Evolutionary conservation across 495 filamentous ascomycete genomes (phyloP).

Genomic region (Wilcoxina mikolae): DNA sequence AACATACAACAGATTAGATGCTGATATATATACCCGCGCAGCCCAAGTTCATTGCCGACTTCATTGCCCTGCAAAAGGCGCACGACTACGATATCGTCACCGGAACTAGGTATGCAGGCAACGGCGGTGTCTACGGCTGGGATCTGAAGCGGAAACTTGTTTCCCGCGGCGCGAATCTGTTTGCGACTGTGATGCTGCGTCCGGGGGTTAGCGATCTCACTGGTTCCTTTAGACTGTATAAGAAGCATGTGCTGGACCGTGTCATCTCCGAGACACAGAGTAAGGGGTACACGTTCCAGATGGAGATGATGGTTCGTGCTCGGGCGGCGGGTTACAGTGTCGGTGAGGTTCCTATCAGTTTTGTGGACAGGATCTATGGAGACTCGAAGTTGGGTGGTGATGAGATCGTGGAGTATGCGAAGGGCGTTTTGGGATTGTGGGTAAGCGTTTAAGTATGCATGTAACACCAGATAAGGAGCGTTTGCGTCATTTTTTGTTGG

Average conservation of each 20-base stretch:
- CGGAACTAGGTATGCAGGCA: slow-evolving; percentile 77
- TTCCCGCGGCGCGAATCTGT: slow-evolving; percentile 78
- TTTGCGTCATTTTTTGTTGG: too few relatives aligned
- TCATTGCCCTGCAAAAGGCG: slow-evolving; percentile 29
- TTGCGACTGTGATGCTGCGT: slow-evolving; percentile 83
- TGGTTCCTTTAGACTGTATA: slow-evolving; percentile 87
- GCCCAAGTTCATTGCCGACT: slow-evolving; percentile 28
- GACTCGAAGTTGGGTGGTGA: slow-evolving; percentile 87
- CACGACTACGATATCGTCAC: slow-evolving; percentile 88
- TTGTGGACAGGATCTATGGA: slow-evolving; percentile 89
- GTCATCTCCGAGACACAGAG: slow-evolving; percentile 80
- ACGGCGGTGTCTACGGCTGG: slow-evolving; percentile 93
- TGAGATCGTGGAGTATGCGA: slow-evolving; percentile 93
- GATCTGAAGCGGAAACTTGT: slow-evolving; percentile 94
- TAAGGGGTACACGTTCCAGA: slow-evolving; percentile 97
- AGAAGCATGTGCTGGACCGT: slow-evolving; percentile 74
- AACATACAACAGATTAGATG: not conserved
- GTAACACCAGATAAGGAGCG: too few relatives aligned
- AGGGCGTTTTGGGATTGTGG: slow-evolving; percentile 53
- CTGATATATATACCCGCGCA: slow-evolving; percentile 3
- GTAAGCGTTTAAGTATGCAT: slow-evolving; percentile 7
- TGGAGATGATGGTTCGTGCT: slow-evolving; percentile 82
- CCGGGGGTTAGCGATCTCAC: slow-evolving; percentile 96
- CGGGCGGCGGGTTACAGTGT: slow-evolving; percentile 85
- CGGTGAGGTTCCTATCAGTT: slow-evolving; percentile 85